These are phyloP conservation scores for Colletotrichum sublineola DNA, from an alignment of 2,329 filamentous ascomycete species.

Conservation along the genomic window DNA sequence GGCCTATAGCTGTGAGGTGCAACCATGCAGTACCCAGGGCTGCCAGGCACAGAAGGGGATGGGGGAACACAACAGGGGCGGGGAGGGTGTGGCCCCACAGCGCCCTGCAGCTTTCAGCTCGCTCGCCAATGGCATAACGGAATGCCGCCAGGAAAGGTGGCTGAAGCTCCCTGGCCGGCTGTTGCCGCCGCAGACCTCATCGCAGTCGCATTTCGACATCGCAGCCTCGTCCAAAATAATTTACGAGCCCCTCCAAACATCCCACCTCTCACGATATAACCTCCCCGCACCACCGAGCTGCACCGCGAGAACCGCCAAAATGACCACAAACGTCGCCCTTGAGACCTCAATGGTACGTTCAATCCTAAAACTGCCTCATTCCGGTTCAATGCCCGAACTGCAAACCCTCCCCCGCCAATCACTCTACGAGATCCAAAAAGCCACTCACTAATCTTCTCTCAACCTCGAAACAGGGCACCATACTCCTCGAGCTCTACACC, in stretches of 20 bases:
- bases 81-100: conserved; percentile 16
- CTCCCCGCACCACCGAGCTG: background rate
- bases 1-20: background rate
- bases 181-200: conserved; percentile 26
- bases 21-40: background rate
- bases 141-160: conserved; percentile 2
- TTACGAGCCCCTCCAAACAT: conserved; percentile 15
- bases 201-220: conserved; percentile 14
- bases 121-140: conserved; percentile 27
- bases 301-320: conserved; percentile 52
- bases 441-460: conserved; percentile 4
- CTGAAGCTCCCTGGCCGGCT: conserved; percentile 21
- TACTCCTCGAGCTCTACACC: conserved; percentile 91
- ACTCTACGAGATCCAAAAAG: too few species aligned
- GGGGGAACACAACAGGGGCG: conserved; percentile 7
- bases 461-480: conserved; percentile 72
- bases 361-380: background rate
- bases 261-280: background rate
- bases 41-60: background rate
- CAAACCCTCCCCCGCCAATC: too few species aligned
- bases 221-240: conserved; percentile 37
- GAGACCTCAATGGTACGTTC: conserved; percentile 84
- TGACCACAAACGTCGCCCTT: conserved; percentile 84
- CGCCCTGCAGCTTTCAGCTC: conserved; percentile 27
- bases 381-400: background rate